Evolutionary conservation across 225 moss, liverwort and hornwort species (phyloP).

Genomic region (Marchantia polymorpha): DNA sequence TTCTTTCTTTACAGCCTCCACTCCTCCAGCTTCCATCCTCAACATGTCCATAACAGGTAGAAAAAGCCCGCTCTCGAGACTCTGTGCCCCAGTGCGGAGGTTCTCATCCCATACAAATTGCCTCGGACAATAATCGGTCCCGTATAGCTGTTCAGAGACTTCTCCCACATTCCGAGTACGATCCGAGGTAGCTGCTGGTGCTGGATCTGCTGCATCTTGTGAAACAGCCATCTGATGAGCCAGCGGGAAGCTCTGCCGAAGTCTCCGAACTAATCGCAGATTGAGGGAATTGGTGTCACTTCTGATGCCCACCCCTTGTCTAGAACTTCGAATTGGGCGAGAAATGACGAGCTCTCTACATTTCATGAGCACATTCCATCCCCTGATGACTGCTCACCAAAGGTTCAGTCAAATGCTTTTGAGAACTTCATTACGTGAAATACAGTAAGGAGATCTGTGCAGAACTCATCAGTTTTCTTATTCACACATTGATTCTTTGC

Average conservation of each 20-base stretch:
- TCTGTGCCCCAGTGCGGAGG: not conserved
- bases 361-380: too few relatives aligned
- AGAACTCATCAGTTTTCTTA: not conserved
- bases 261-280: not conserved
- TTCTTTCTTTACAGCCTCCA: not conserved
- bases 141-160: not conserved
- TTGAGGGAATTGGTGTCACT: too few relatives aligned
- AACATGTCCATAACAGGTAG: not conserved
- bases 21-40: not conserved
- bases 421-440: not conserved
- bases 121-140: not conserved
- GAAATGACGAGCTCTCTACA: too few relatives aligned
- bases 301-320: too few relatives aligned
- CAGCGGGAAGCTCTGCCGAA: not conserved
- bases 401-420: not conserved
- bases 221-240: not conserved
- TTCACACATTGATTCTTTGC: too few relatives aligned
- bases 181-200: not conserved
- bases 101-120: conserved; percentile 2
- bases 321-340: too few relatives aligned
- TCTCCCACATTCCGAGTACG: not conserved
- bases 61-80: too few relatives aligned
- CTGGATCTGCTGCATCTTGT: not conserved
- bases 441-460: not conserved
- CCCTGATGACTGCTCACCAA: too few relatives aligned